Evolutionary conservation across 2,329 filamentous ascomycete species (phyloP).

Genomic region (Didymella exigua): DNA sequence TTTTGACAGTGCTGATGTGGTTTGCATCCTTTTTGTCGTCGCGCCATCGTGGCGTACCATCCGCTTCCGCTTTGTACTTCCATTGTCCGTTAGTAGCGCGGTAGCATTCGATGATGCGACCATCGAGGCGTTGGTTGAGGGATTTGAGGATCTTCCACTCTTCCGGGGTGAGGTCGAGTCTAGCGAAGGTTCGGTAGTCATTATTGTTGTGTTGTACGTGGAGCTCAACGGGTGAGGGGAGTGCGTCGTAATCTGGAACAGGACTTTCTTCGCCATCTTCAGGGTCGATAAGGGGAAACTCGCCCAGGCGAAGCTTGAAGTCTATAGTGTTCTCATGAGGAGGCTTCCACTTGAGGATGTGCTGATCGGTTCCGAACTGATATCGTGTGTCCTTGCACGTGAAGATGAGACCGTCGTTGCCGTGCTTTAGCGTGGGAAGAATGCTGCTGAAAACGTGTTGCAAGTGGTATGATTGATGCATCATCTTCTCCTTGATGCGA

Average conservation of each 20-base stretch:
- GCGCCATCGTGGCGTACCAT: slow-evolving; percentile 72
- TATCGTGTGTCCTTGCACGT: slow-evolving; percentile 91
- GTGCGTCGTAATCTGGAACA: slow-evolving; percentile 76
- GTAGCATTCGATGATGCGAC: slow-evolving; percentile 88
- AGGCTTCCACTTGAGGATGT: slow-evolving; percentile 98
- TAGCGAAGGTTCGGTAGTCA: slow-evolving; percentile 68
- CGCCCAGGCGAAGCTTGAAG: slow-evolving; percentile 75
- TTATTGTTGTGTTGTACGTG: slow-evolving; percentile 70
- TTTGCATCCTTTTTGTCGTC: slow-evolving; percentile 94
- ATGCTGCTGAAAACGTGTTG: slow-evolving; percentile 79
- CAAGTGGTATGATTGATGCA: slow-evolving; percentile 86
- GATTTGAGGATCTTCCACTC: slow-evolving; percentile 87
- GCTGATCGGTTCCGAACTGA: slow-evolving; percentile 84
- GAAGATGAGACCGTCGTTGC: slow-evolving; percentile 96
- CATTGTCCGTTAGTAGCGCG: slow-evolving; percentile 76
- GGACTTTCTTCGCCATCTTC: slow-evolving; percentile 70
- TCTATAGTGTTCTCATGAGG: slow-evolving; percentile 94
- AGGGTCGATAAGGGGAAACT: slow-evolving; percentile 74
- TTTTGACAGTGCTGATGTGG: slow-evolving; percentile 80
- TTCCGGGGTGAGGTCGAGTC: slow-evolving; percentile 69
- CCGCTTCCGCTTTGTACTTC: slow-evolving; percentile 67
- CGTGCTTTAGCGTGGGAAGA: slow-evolving; percentile 82
- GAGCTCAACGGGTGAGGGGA: slow-evolving; percentile 72
- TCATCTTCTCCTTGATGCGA: slow-evolving; percentile 82
- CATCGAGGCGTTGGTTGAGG: slow-evolving; percentile 76